Evolutionary conservation across 2,329 filamentous ascomycete species (phyloP).

Genomic region (Colletotrichum theobromicola): DNA sequence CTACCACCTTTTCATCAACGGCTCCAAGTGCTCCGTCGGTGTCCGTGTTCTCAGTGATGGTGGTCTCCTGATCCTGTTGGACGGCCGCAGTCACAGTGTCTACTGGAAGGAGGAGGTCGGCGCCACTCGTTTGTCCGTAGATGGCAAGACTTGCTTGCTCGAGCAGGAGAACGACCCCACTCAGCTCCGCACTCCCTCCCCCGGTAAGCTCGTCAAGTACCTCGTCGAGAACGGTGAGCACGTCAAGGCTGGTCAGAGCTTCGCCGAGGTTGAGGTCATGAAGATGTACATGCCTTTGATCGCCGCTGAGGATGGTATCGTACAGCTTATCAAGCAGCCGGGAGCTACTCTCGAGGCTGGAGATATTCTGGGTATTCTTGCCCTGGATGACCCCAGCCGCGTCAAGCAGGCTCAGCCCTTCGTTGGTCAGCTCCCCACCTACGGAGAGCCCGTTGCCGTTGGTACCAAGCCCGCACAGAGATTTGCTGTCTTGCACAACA

Average conservation of each 20-base stretch:
- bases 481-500: conserved; percentile 77
- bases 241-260: conserved; percentile 88
- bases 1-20: conserved; percentile 99
- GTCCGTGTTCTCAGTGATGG: conserved; percentile 93
- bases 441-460: conserved; percentile 85
- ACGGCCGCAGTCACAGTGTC: conserved; percentile 93
- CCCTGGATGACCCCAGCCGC: conserved; percentile 91
- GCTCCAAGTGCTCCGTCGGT: conserved; percentile 93
- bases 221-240: conserved; percentile 95
- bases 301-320: conserved; percentile 91
- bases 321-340: conserved; percentile 98
- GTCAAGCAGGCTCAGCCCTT: conserved; percentile 97
- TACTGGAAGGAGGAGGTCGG: conserved; percentile 99
- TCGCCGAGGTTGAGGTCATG: conserved; percentile 99
- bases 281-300: conserved; percentile 99
- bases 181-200: conserved; percentile 91
- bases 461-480: conserved; percentile 92
- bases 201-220: conserved; percentile 98
- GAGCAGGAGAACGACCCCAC: conserved; percentile 99
- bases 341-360: conserved; percentile 97
- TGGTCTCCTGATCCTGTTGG: conserved; percentile 87
- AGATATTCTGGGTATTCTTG: conserved; percentile 96
- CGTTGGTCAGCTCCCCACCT: conserved; percentile 85
- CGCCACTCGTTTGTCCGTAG: conserved; percentile 92
- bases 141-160: conserved; percentile 96